Conservation (phyloP, 768 basidiomycete species). For the Termitomyces sp. region DNA sequence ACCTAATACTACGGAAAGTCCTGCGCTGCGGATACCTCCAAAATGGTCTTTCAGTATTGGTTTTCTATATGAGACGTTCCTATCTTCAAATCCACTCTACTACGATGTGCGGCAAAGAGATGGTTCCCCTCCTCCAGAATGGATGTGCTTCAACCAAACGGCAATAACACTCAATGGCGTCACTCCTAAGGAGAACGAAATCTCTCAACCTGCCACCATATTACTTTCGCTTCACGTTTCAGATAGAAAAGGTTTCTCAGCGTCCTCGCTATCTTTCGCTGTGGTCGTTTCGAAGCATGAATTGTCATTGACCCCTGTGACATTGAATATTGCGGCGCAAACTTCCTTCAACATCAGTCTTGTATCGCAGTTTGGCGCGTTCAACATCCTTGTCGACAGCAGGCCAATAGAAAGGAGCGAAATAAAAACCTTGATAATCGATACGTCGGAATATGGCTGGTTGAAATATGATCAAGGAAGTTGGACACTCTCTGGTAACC, state of each 20-base stretch:
- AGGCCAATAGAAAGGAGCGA: conserved; percentile 53
- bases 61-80: conserved; percentile 63
- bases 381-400: conserved; percentile 63
- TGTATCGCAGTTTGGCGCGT: conserved; percentile 54
- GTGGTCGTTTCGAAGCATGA: conserved; percentile 69
- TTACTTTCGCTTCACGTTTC: conserved; percentile 63
- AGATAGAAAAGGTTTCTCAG: conserved; percentile 70
- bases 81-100: conserved; percentile 42
- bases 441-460: conserved; percentile 59
- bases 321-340: conserved; percentile 67
- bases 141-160: conserved; percentile 68
- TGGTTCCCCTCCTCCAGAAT: conserved; percentile 69
- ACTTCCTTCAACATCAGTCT: conserved; percentile 50
- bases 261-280: conserved; percentile 55
- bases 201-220: conserved; percentile 38
- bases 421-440: conserved; percentile 53
- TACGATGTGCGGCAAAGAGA: conserved; percentile 65
- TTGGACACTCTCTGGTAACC: conserved; percentile 60
- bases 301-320: conserved; percentile 55
- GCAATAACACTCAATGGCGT: conserved; percentile 78
- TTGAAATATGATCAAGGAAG: conserved; percentile 54
- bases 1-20: conserved; percentile 47
- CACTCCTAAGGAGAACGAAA: conserved; percentile 47
- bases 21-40: conserved; percentile 70
- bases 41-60: conserved; percentile 92